These are phyloP conservation scores for Penicillium maclennaniae DNA, from an alignment of 495 filamentous ascomycete genomes.

Conservation along the genomic window DNA sequence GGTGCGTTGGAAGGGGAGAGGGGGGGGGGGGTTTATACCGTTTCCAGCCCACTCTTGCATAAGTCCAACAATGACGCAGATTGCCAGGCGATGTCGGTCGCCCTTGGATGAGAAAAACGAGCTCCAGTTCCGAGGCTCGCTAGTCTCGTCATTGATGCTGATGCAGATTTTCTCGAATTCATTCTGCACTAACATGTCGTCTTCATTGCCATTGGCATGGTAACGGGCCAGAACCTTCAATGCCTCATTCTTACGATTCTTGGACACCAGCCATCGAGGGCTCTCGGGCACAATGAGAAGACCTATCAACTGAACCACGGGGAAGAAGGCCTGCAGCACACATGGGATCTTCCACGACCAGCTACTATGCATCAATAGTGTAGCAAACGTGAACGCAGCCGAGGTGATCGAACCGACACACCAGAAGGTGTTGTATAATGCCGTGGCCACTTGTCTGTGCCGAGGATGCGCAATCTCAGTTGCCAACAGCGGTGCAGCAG, in stretches of 20 bases:
- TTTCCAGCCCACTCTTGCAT: slow-evolving; percentile 66
- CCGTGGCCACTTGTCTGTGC: slow-evolving; percentile 25
- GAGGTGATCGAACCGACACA: slow-evolving; percentile 19
- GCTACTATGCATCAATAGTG: slow-evolving; percentile 10
- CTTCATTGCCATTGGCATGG: slow-evolving; percentile 29
- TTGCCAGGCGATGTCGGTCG: slow-evolving; percentile 57
- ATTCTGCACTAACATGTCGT: slow-evolving; percentile 27
- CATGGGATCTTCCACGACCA: slow-evolving; percentile 26
- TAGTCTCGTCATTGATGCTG: slow-evolving; percentile 46
- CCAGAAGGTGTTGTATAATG: slow-evolving; percentile 23
- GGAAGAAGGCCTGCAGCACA: slow-evolving; percentile 19
- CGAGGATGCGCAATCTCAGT: slow-evolving; percentile 26
- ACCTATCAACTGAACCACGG: slow-evolving; percentile 14
- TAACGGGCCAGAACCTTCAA: slow-evolving; percentile 34
- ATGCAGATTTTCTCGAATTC: slow-evolving; percentile 37
- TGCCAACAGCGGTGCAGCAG: slow-evolving; percentile 21
- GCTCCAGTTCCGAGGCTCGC: slow-evolving; percentile 21
- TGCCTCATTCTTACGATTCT: slow-evolving; percentile 35
- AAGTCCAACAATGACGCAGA: slow-evolving; percentile 55
- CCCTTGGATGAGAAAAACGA: slow-evolving; percentile 62
- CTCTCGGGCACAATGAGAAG: slow-evolving; percentile 20
- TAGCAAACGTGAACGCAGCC: slow-evolving; percentile 17
- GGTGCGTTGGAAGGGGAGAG: too few relatives aligned
- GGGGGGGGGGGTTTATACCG: too few relatives aligned
- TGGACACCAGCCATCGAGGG: slow-evolving; percentile 40